A percentile compares a stretch with the other conserved stretches of the same genome.
phyloP scores from a whole-genome alignment of 805 yeast species.

The Pichia scutulata region DNA sequence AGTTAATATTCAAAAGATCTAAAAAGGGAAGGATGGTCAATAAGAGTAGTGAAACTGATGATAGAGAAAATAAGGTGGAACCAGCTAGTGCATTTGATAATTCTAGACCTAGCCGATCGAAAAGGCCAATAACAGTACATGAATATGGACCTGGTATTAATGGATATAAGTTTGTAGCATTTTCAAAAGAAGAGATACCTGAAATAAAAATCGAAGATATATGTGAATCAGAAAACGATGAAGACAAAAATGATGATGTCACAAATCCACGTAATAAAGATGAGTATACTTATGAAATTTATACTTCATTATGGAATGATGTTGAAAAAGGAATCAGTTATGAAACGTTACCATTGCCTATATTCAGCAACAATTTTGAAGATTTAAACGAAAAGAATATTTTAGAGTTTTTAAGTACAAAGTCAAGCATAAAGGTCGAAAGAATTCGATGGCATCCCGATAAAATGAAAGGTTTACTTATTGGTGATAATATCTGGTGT shows the following conservation, averaged over 20 bases:
- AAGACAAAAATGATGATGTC: background rate
- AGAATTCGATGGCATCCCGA: conserved; percentile 70
- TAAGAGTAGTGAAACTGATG: background rate
- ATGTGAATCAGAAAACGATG: background rate
- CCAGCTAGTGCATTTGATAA: background rate
- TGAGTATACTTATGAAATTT: conserved; percentile 16
- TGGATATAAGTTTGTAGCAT: conserved; percentile 38
- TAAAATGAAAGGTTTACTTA: conserved; percentile 34
- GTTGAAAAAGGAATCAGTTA: conserved; percentile 3
- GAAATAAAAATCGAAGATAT: background rate
- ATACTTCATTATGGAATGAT: conserved; percentile 24
- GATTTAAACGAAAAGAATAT: conserved; percentile 14
- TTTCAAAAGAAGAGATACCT: conserved; percentile 14
- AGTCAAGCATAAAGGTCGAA: conserved; percentile 34
- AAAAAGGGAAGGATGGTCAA: background rate
- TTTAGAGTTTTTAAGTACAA: conserved; percentile 12
- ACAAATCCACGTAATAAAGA: too few species aligned
- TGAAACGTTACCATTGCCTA: conserved; percentile 18
- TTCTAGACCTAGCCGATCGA: background rate
- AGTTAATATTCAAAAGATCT: background rate
- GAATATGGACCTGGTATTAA: conserved; percentile 33
- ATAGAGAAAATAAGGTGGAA: background rate
- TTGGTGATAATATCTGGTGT: conserved; percentile 1
- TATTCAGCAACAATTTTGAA: conserved; percentile 5
- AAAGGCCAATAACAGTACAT: background rate